Percentiles rank a stretch among this genome's conserved stretches.
These are phyloP conservation scores for Verticillium nubilum DNA, from an alignment of 2,329 filamentous ascomycete genomes.

Conservation along the genomic window DNA sequence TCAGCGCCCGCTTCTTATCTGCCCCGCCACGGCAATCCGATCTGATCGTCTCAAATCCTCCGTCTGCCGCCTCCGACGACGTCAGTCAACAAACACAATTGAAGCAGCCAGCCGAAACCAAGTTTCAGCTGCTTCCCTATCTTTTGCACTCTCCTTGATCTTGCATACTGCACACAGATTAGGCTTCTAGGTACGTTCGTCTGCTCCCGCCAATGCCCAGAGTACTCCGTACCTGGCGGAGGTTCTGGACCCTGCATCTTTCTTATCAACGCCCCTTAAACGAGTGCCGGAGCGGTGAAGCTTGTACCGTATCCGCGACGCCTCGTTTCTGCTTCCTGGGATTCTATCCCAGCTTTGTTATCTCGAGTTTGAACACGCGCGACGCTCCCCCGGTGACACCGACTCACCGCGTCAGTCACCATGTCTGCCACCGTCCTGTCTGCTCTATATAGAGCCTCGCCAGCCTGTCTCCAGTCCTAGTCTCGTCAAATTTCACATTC, in stretches of 20 bases:
- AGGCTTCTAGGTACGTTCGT: slow-evolving; percentile 12
- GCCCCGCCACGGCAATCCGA: neutral
- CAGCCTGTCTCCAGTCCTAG: neutral
- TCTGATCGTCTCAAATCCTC: neutral
- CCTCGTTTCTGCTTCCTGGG: neutral
- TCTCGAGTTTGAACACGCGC: neutral
- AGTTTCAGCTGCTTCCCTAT: neutral
- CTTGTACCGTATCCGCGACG: neutral
- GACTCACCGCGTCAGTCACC: neutral
- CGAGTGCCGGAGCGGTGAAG: slow-evolving; percentile 12
- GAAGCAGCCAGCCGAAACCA: neutral
- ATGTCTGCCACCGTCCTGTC: neutral
- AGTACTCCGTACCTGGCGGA: neutral
- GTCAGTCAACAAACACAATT: neutral
- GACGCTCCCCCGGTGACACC: neutral
- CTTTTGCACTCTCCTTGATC: slow-evolving; percentile 6
- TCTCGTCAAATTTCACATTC: neutral
- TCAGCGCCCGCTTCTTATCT: neutral
- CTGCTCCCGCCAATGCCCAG: slow-evolving; percentile 2
- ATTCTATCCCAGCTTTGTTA: neutral
- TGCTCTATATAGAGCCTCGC: neutral
- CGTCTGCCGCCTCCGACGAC: neutral
- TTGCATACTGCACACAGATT: slow-evolving; percentile 11
- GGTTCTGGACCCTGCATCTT: slow-evolving; percentile 4
- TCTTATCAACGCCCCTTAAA: slow-evolving; percentile 10